phyloP scores from a whole-genome alignment of 139 green algal species.

The Micractinium sp. region DNA sequence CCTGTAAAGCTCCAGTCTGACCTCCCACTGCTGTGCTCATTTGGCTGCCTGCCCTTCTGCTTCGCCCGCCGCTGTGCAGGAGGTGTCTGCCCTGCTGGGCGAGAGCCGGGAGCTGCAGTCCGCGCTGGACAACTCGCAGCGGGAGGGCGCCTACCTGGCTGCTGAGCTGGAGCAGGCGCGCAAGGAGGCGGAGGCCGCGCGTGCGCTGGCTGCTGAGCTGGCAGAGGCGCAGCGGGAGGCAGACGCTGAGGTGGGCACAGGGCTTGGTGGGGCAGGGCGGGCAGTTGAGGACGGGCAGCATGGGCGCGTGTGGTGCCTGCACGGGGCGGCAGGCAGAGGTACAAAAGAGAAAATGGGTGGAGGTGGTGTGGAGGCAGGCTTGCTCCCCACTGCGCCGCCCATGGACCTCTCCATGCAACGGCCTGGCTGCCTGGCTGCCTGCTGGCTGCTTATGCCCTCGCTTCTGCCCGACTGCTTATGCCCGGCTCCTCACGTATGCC shows the following conservation, averaged over 20 bases:
- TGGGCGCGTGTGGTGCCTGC: not conserved
- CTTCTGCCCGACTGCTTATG: too few species aligned
- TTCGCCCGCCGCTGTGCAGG: not conserved
- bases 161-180: slow-evolving; percentile 1
- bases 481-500: too few species aligned
- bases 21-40: too few species aligned
- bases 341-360: too few species aligned
- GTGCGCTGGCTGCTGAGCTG: not conserved
- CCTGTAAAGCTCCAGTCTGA: too few species aligned
- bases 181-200: not conserved
- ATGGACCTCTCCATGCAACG: too few species aligned
- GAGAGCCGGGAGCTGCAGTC: not conserved
- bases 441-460: too few species aligned
- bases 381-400: too few species aligned
- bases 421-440: too few species aligned
- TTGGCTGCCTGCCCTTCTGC: not conserved
- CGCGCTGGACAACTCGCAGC: not conserved
- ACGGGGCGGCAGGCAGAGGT: too few species aligned
- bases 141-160: not conserved
- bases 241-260: not conserved
- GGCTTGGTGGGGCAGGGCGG: too few species aligned
- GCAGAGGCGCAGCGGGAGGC: not conserved
- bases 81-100: not conserved
- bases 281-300: not conserved
- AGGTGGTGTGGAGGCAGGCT: too few species aligned